Evolutionary conservation across 2,329 filamentous ascomycete genomes (phyloP), one percentile per base, ranked within the genome.

Genomic region (Monosporascus sp.): DNA sequence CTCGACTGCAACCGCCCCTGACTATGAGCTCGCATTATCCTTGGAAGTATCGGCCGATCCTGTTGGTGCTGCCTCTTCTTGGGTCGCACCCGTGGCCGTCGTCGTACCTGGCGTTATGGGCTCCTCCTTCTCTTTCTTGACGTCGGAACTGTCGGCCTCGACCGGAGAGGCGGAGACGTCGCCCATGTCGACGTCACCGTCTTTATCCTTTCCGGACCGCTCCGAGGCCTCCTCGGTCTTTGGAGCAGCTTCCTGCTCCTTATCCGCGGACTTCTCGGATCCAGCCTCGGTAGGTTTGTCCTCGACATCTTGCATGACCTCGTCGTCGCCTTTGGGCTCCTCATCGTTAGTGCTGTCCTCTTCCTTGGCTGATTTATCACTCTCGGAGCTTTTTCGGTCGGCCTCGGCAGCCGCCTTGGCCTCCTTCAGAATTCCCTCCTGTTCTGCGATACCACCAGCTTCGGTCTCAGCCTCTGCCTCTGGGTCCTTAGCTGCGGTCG

Each of bases 101-200:
- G 70, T 62, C 25, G 65, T 65, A 18, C 67, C 57, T 2, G 68
- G 63, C 1, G 69, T 58, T 24, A 63, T 64, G 2, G 64, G 59
- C 47, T 74, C 70, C 5, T 57, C 57, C 6, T 75, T 73, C 41
- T 75, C 72, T 34, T 69, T 68, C 53, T 75, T 73, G 46, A 75
- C 54, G 8, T 63, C 60, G 1, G 57, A 17, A 8, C 20, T 48
- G 14, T 55, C 48, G 8, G 52, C 62, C 41, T 65, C 62, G 14
- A 68, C 60, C 9, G 58, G 58, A 1, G 68, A 56, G 1, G 55
- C 31, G 5, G 67, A 64, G 2, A 71, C 57, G 44, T 74, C 75
- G 2, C 67, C 69, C 77, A 81, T 81, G 9, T 77, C 75, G 6
- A 81, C 69, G 59, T 81, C 77, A 14, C 77, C 77, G 52, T 80